Evolutionary conservation across 805 yeast species (phyloP), one percentile per base, ranked within the genome.

Genomic region (Saturnispora dispora): DNA sequence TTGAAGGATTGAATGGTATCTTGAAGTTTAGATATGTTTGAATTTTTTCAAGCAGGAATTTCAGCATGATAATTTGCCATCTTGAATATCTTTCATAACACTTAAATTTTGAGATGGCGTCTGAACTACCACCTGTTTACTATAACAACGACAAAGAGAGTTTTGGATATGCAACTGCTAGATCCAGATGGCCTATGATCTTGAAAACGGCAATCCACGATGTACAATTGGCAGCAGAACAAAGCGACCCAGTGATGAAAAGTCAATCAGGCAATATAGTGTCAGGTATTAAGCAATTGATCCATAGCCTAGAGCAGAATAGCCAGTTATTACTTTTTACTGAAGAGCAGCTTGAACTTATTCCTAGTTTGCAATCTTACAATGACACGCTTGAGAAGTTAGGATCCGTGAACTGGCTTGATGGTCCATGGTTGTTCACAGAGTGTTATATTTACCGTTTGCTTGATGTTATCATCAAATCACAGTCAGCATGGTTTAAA

Each of bases 381-480:
- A 87, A 91, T 67, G 75, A 73, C 3, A 74, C 77, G 35, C 68
- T 82, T 58, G 62, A 60, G 23, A 56, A 62, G 25, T 58, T 70
- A 45, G 66, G 64, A n/a, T 60, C 64, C 10, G 60, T 75, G 48
- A 78, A 85, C 15, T 93, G 97, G 97, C 69, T 72, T 45, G 74
- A 83, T 8, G 95, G 91, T 1, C 96, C 96, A 18, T 93, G 99
- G 99, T 71, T 93, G 50, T 84, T 75, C 61, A 71, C 85, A 41
- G 99, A 95, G 66, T 84, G 96, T 65, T 83, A 84, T 62, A 64
- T 93, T 53, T 93, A 93, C 69, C 80, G 96, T 53, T 65, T 73
- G 54, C 68, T 86, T 51, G 77, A 84, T 60, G 58, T 61, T 1
- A 62, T 65, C 36, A 72, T 83, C 60, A 66, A 69, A 44, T 59